Conservation (phyloP, 176 grass and related monocot genomes). For the Aegilops sharonensis region DNA sequence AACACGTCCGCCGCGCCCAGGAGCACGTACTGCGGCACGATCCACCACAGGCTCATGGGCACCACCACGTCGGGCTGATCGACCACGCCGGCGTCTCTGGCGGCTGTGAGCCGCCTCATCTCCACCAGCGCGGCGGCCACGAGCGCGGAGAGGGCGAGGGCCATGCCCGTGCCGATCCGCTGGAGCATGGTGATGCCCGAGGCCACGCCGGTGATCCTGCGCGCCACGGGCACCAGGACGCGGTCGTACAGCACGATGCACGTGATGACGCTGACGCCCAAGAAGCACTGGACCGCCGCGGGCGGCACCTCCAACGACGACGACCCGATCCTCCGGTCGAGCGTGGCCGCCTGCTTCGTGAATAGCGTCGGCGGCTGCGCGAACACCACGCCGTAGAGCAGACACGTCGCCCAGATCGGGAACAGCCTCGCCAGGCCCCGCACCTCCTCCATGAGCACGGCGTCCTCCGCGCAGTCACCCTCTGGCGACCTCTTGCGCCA, state of each 20-base stretch:
- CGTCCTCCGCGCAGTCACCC: background rate
- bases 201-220: background rate
- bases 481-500: background rate
- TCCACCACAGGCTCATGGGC: slow-evolving; percentile 70
- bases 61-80: background rate
- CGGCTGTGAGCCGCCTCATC: slow-evolving; percentile 38
- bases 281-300: slow-evolving; percentile 49
- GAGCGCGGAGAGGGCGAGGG: slow-evolving; percentile 1
- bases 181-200: slow-evolving; percentile 59
- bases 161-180: slow-evolving; percentile 50
- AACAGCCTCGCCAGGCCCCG: slow-evolving; percentile 27
- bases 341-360: slow-evolving; percentile 50
- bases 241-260: slow-evolving; percentile 51
- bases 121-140: slow-evolving; percentile 46
- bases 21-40: slow-evolving; percentile 57
- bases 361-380: slow-evolving; percentile 45
- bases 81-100: slow-evolving; percentile 26
- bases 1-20: slow-evolving; percentile 43
- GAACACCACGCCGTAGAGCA: slow-evolving; percentile 34
- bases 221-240: slow-evolving; percentile 39
- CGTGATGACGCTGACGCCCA: slow-evolving; percentile 3
- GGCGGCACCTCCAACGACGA: slow-evolving; percentile 32
- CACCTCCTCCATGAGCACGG: background rate
- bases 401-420: slow-evolving; percentile 45
- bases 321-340: slow-evolving; percentile 29